Conservation (phyloP, 2,329 filamentous ascomycete genomes). For the Aspergillus pseudoviridinutans region DNA sequence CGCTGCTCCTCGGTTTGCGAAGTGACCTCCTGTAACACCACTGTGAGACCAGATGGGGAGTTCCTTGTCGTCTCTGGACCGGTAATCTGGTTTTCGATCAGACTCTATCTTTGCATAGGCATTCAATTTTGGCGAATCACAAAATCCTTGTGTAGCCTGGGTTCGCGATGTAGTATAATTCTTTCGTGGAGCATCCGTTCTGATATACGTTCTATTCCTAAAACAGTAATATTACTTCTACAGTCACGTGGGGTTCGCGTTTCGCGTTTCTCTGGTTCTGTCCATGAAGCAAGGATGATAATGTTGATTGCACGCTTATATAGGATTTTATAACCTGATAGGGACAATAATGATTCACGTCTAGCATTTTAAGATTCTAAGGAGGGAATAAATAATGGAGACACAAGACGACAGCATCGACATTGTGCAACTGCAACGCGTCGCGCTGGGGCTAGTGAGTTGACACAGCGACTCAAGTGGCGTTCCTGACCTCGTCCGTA, state of each 20-base stretch:
- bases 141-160: background rate
- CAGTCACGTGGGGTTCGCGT: constrained; percentile 27
- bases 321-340: background rate
- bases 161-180: background rate
- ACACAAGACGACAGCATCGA: constrained; percentile 41
- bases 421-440: constrained; percentile 37
- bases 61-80: background rate
- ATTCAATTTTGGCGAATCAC: background rate
- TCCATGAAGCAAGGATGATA: background rate
- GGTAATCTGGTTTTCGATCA: background rate
- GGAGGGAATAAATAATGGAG: constrained; percentile 26
- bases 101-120: background rate
- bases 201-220: constrained; percentile 6
- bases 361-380: background rate
- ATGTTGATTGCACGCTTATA: background rate
- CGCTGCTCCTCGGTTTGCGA: background rate
- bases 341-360: background rate
- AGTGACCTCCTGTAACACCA: background rate
- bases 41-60: background rate
- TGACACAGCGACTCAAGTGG: constrained; percentile 22
- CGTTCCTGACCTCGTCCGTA: constrained; percentile 23
- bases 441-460: constrained; percentile 39
- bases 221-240: constrained; percentile 23
- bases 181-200: background rate
- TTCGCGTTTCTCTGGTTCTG: constrained; percentile 24